phyloP scores from a whole-genome alignment of 2,329 filamentous ascomycete species.

The Botryotinia narcissicola region DNA sequence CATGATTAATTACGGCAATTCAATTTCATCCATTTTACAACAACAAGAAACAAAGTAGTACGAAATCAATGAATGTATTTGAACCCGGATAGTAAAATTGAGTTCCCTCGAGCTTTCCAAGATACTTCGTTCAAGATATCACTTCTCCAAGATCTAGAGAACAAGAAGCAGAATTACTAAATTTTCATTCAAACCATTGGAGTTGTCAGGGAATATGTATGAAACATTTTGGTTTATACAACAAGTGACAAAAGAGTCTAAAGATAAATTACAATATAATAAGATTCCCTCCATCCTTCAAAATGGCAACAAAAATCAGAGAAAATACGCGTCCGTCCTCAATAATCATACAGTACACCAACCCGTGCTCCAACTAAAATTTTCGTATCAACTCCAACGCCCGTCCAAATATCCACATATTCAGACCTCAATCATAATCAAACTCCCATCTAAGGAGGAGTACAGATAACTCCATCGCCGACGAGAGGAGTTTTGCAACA shows the following conservation, averaged over 20 bases:
- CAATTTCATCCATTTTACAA: neutral
- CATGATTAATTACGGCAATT: neutral
- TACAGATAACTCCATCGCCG: neutral
- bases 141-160: neutral
- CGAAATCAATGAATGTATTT: neutral
- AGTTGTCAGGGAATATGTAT: neutral
- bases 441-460: neutral
- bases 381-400: neutral
- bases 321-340: neutral
- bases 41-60: neutral
- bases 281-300: neutral
- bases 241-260: neutral
- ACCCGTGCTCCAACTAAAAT: neutral
- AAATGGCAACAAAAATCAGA: neutral
- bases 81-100: fast-evolving
- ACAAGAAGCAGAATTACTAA: neutral
- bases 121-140: neutral
- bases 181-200: neutral
- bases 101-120: neutral
- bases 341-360: neutral
- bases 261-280: neutral
- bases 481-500: neutral
- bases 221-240: neutral
- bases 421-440: neutral
- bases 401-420: neutral